A percentile compares a stretch with the other conserved stretches of the same genome.
Evolutionary conservation across 352 stramenopile species (phyloP).

Genomic region (Phytophthora ramorum): DNA sequence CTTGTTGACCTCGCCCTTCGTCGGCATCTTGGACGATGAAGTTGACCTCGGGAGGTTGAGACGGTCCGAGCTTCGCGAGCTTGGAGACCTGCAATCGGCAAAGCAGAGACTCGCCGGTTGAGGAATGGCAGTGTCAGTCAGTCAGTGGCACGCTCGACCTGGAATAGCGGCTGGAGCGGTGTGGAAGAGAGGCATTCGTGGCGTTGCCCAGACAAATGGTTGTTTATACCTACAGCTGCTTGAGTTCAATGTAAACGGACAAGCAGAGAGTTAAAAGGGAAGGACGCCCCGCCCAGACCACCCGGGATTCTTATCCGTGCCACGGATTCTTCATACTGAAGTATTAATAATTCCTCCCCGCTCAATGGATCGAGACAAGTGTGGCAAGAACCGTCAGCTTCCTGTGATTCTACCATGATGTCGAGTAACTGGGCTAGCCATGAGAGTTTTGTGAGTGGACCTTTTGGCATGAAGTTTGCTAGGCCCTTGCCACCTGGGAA

Average conservation of each 20-base stretch:
- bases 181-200: slow-evolving; percentile 18
- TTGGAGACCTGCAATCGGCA: slow-evolving; percentile 4
- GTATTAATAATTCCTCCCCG: background rate
- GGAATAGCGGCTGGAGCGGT: background rate
- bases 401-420: too few relatives aligned
- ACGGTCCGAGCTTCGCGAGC: background rate
- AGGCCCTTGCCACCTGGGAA: background rate
- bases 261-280: slow-evolving; percentile 14
- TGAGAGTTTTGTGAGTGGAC: too few relatives aligned
- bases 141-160: background rate
- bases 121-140: slow-evolving; percentile 16
- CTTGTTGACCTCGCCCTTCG: slow-evolving; percentile 17
- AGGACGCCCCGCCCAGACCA: slow-evolving; percentile 3
- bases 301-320: slow-evolving; percentile 21
- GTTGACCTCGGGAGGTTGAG: background rate
- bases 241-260: background rate
- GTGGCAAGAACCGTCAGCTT: too few relatives aligned
- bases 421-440: too few relatives aligned
- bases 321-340: too few relatives aligned
- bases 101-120: slow-evolving; percentile 1
- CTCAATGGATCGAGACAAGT: too few relatives aligned
- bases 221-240: slow-evolving; percentile 16
- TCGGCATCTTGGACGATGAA: slow-evolving; percentile 5
- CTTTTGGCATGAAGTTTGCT: background rate
- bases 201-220: slow-evolving; percentile 1